Base-by-base conservation (phyloP, 78 protist genomes). In the Tieghemostelium lacteum region DNA sequence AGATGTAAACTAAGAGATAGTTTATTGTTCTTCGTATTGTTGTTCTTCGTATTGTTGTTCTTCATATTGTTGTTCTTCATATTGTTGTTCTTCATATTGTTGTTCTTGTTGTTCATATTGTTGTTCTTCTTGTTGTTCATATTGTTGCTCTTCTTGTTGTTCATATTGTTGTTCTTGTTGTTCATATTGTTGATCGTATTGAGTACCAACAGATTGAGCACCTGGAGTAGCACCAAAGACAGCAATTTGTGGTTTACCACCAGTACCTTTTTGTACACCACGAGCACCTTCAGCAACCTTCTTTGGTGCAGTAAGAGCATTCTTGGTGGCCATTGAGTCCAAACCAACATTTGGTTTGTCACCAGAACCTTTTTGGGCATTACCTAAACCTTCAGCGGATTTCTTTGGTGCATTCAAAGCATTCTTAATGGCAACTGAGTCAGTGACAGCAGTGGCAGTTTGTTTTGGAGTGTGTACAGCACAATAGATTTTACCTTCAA, bases 401-500 rank as follows among this genome's bases (percentile, higher is more conserved):
- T 74, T 86, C 92, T 86, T 86, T 73, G 92, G 92, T 33, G 92
- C 92, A 31, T 86, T 69, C 39, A 83, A 26, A n/a, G 93, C 93
- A 26, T 39, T 76, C 69, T 87, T 87, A 14, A 74, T 60, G 75
- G 93, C 86, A 50, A 87, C 86, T 36, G 93, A 87, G 52, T 87
- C 93, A 65, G 93, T 37, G 20, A 75, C 93, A 36, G 45, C 57
- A 70, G 93, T 76, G 39, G 80, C 86, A 29, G 75, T 65, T 31
- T 63, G 87, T 80, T 87, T 87, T 75, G 93, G 93, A 12, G 93
- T 87, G 86, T 87, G 93, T 50, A 76, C 86, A 69, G 72, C 75
- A 37, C 93, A 87, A 77, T 74, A 87, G n/a, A 87, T 75, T 58
- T 62, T 42, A 65, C 93, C 93, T 33, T 87, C 93, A 40, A 63